Evolutionary conservation across 2,329 filamentous ascomycete genomes (phyloP).

Genomic region (Boeremia exigua): DNA sequence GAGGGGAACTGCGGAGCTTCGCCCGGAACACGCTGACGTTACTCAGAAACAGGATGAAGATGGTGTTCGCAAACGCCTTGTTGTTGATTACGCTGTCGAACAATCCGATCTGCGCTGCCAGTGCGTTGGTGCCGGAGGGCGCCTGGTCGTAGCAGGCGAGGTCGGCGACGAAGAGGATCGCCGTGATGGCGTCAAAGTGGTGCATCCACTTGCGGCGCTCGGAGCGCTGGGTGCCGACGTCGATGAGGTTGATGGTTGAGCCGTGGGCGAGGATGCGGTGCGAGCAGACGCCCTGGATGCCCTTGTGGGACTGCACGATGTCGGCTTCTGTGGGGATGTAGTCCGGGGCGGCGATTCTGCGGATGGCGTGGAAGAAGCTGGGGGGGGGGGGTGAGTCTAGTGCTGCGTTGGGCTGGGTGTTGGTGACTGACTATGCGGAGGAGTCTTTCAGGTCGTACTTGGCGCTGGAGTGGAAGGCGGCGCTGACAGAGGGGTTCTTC

Average conservation of each 20-base stretch:
- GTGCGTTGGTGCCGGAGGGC: not conserved
- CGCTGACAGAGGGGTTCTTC: not conserved
- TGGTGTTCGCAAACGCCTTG: not conserved
- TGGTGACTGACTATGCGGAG: not conserved
- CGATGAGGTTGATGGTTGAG: not conserved
- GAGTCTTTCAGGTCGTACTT: not conserved
- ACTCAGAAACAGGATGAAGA: not conserved
- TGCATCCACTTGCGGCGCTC: slow-evolving; percentile 3
- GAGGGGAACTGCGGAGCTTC: not conserved
- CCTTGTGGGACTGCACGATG: not conserved
- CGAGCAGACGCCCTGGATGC: not conserved
- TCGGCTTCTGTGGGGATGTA: slow-evolving; percentile 2
- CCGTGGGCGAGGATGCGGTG: not conserved
- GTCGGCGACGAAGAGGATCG: slow-evolving; percentile 1
- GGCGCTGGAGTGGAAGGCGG: not conserved
- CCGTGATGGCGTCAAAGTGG: slow-evolving; percentile 3
- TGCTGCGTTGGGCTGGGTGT: not conserved
- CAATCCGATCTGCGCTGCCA: not conserved
- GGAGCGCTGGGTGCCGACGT: slow-evolving; percentile 1
- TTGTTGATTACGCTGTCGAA: slow-evolving; percentile 1
- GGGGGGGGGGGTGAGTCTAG: not conserved
- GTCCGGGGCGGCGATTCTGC: not conserved
- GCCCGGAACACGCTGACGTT: not conserved
- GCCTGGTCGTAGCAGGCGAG: slow-evolving; percentile 3
- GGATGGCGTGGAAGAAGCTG: not conserved